Base-by-base conservation (phyloP, 306 rosid genomes). In the Macrotyloma uniflorum region DNA sequence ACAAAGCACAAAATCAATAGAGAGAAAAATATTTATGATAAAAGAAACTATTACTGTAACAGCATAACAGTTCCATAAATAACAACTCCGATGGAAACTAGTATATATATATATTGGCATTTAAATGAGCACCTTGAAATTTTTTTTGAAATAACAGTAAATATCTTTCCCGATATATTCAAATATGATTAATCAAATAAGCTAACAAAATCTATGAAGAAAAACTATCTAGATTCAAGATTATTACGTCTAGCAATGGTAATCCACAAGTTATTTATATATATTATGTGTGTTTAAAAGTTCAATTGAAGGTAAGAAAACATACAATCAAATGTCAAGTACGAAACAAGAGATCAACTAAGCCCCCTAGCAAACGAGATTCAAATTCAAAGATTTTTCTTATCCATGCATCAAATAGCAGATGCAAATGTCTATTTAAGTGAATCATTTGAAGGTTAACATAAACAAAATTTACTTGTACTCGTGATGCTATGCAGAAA, bases 141-240 rank as follows among this genome's bases (percentile, higher is more conserved):
- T 68, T 28, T 26, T 35, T 58, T 59, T 0, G 19, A 75, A 30
- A 54, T 19, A 19, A 28, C 59, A 69, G 69, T 19, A 62, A 26
- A 32, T 24, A 67, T 72, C 30, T 7, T 24, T 50, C 23, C 26
- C 0, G 35, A n/a, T 13, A 62, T 22, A 33, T 33, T 63, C n/a
- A 9, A 24, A n/a, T 24, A 57, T 50, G 22, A 49, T 74, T 38
- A 20, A 42, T 33, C 64, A 74, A 66, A 72, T 32, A 16, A 20
- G 62, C 19, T 8, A 64, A 51, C 19, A 74, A 68, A 49, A 49
- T 50, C 79, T 71, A 49, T 50, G 13, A 5, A 62, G 24, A 12
- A 22, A 69, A 28, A 13, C 61, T 40, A 78, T 42, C 47, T 55
- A 67, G 61, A 42, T 67, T 67, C n/a, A 55, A 30, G 26, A 55